These are phyloP conservation scores for Rubia yunnanensis DNA, from an alignment of 257 asterid genomes.

Conservation along the genomic window DNA sequence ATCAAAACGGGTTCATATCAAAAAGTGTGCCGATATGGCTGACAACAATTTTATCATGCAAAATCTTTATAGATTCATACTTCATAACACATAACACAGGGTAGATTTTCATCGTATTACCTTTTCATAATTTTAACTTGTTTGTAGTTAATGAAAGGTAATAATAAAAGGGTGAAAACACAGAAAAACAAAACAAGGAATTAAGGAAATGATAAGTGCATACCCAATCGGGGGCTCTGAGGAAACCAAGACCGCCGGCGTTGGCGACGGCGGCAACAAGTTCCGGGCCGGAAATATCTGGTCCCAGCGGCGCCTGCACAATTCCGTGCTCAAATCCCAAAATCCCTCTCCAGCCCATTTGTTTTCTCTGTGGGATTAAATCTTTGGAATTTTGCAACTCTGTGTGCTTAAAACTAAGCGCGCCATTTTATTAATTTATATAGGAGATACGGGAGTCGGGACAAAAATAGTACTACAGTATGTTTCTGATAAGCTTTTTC, in stretches of 20 bases:
- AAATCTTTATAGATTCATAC: too few species aligned
- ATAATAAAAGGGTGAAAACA: too few species aligned
- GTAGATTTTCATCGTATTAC: too few species aligned
- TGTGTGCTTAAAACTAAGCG: not conserved
- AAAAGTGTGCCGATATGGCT: too few species aligned
- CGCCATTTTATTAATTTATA: not conserved
- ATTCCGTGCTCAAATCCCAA: constrained; percentile 81
- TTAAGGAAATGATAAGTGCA: not conserved
- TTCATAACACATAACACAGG: too few species aligned
- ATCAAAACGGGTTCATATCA: too few species aligned
- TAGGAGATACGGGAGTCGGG: not conserved
- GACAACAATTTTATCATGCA: too few species aligned
- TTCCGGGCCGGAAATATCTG: constrained; percentile 76
- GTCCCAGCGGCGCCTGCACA: constrained; percentile 84
- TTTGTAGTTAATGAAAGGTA: too few species aligned
- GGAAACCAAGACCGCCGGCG: constrained; percentile 65
- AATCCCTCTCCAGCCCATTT: constrained; percentile 86
- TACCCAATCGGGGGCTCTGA: constrained; percentile 80
- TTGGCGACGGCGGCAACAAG: constrained; percentile 86
- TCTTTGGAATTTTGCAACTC: not conserved
- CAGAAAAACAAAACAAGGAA: not conserved
- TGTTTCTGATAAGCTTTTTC: too few species aligned
- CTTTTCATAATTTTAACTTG: too few species aligned
- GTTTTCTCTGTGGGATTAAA: constrained; percentile 1
- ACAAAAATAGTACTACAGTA: too few species aligned